These are phyloP conservation scores for Sporothrix globosa DNA, from an alignment of 2,329 filamentous ascomycete genomes.

Conservation along the genomic window DNA sequence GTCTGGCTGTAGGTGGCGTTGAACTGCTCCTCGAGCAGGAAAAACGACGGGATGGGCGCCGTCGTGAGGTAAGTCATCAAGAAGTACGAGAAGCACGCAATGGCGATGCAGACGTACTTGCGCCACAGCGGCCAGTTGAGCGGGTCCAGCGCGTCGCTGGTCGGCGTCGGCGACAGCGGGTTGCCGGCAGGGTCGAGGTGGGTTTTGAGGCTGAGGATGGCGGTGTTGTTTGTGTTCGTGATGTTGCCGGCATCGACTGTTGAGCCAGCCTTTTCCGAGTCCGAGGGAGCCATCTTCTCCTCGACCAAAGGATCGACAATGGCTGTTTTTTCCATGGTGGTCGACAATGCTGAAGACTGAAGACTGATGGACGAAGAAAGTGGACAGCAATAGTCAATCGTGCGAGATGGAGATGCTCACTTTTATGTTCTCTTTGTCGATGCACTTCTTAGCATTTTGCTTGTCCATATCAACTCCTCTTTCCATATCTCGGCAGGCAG, in stretches of 20 bases:
- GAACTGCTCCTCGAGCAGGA: slow-evolving; percentile 53
- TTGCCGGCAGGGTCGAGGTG: slow-evolving; percentile 30
- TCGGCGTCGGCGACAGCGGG: slow-evolving; percentile 29
- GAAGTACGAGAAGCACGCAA: slow-evolving; percentile 60
- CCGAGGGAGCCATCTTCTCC: slow-evolving; percentile 8
- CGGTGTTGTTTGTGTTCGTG: background rate
- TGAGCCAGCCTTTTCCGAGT: slow-evolving; percentile 16
- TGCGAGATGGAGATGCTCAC: background rate
- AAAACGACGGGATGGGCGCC: slow-evolving; percentile 58
- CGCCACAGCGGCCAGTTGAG: slow-evolving; percentile 55
- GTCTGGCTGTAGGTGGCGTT: slow-evolving; percentile 42
- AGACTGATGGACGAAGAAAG: too few relatives aligned
- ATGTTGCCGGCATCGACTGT: background rate
- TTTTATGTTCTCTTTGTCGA: background rate
- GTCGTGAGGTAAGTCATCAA: slow-evolving; percentile 63
- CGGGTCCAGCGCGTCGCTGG: slow-evolving; percentile 50
- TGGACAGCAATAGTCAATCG: background rate
- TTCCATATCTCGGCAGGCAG: slow-evolving; percentile 13
- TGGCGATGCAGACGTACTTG: slow-evolving; percentile 54
- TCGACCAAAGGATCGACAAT: background rate
- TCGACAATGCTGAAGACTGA: background rate
- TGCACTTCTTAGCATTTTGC: too few relatives aligned
- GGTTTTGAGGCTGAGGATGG: background rate
- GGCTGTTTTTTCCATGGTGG: background rate
- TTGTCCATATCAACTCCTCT: background rate